These are phyloP conservation scores for Peterozyma xylosa DNA, from an alignment of 805 yeast species.

Conservation along the genomic window DNA sequence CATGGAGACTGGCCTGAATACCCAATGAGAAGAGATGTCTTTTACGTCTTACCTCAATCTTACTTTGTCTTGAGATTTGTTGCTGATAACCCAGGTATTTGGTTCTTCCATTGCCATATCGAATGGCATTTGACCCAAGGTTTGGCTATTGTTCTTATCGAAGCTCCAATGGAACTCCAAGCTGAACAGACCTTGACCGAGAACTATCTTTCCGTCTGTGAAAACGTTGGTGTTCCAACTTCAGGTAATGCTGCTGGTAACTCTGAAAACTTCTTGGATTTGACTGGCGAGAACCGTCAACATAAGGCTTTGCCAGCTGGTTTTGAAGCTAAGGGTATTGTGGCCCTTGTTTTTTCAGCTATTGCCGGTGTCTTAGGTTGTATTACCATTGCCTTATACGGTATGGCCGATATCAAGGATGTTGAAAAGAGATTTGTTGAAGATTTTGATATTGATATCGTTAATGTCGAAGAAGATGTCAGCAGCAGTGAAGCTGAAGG, in stretches of 20 bases:
- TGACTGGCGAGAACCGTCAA: slow-evolving; percentile 73
- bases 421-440: slow-evolving; percentile 56
- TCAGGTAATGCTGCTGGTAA: slow-evolving; percentile 91
- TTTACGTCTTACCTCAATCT: slow-evolving; percentile 76
- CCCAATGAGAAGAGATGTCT: slow-evolving; percentile 82
- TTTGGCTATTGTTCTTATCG: slow-evolving; percentile 70
- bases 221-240: slow-evolving; percentile 38
- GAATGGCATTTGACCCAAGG: slow-evolving; percentile 99
- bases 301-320: slow-evolving; percentile 65
- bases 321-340: slow-evolving; percentile 92
- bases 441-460: slow-evolving; percentile 43
- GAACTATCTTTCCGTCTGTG: slow-evolving; percentile 55
- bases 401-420: slow-evolving; percentile 73
- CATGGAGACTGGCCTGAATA: slow-evolving; percentile 53
- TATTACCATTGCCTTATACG: slow-evolving; percentile 70
- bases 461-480: slow-evolving; percentile 23
- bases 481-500: too few relatives aligned
- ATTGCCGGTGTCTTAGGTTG: slow-evolving; percentile 81
- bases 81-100: slow-evolving; percentile 95
- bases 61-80: slow-evolving; percentile 79
- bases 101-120: slow-evolving; percentile 98
- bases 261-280: slow-evolving; percentile 50
- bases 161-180: slow-evolving; percentile 73
- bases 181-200: slow-evolving; percentile 54
- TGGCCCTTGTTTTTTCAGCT: slow-evolving; percentile 87